Percentiles rank a stretch among this genome's conserved stretches.
These are phyloP conservation scores for Botrytis tulipae DNA, from an alignment of 2,329 filamentous ascomycete genomes.

Conservation along the genomic window DNA sequence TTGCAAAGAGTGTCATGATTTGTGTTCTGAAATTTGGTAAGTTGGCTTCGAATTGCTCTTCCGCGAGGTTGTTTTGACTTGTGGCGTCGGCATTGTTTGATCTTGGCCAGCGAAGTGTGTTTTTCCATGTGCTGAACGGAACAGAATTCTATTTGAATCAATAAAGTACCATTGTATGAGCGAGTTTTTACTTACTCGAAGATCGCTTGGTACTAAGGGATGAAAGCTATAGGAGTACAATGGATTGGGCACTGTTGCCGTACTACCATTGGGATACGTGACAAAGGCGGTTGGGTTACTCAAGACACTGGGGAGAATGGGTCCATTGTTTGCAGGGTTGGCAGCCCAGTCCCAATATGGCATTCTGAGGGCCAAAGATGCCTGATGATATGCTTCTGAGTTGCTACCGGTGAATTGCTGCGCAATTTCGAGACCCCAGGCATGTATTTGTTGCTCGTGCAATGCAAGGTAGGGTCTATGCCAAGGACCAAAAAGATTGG, in stretches of 20 bases:
- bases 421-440: constrained; percentile 44
- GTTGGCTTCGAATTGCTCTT: constrained; percentile 18
- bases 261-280: constrained; percentile 43
- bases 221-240: constrained; percentile 59
- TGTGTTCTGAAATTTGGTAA: constrained; percentile 17
- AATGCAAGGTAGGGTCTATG: constrained; percentile 74
- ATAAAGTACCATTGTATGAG: background rate
- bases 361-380: constrained; percentile 42
- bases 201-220: constrained; percentile 39
- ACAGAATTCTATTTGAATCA: background rate
- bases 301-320: constrained; percentile 41
- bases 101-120: constrained; percentile 19
- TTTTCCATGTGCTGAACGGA: background rate
- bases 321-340: constrained; percentile 42
- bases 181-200: background rate
- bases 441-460: constrained; percentile 51
- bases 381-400: constrained; percentile 46
- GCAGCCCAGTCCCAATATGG: constrained; percentile 51
- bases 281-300: constrained; percentile 15
- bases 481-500: constrained; percentile 75
- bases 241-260: constrained; percentile 61
- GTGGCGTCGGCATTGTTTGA: background rate
- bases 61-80: constrained; percentile 15
- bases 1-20: constrained; percentile 20
- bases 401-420: constrained; percentile 48